These are phyloP conservation scores for Drechslerella dactyloides DNA, from an alignment of 2,329 filamentous ascomycete genomes.

Conservation along the genomic window DNA sequence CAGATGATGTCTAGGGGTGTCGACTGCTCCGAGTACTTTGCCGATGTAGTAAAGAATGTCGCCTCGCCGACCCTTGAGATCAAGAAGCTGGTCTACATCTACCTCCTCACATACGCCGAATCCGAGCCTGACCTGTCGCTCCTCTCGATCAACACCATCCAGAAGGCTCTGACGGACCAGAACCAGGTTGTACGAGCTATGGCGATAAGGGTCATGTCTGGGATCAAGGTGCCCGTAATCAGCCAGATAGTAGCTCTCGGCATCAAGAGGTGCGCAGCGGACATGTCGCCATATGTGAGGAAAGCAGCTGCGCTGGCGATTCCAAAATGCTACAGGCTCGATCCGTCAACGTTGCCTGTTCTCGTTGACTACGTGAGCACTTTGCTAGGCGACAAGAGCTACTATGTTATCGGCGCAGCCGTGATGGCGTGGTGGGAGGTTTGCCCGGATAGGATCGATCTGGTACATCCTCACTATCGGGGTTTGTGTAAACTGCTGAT, in stretches of 20 bases:
- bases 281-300: constrained; percentile 93
- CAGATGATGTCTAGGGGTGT: constrained; percentile 95
- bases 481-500: constrained; percentile 85
- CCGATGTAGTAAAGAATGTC: constrained; percentile 97
- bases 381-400: constrained; percentile 87
- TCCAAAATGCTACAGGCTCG: constrained; percentile 91
- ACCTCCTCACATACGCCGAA: constrained; percentile 94
- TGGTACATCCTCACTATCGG: constrained; percentile 90
- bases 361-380: constrained; percentile 79
- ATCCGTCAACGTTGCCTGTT: constrained; percentile 83
- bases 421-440: constrained; percentile 87
- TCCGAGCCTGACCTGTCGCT: constrained; percentile 93
- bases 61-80: constrained; percentile 92
- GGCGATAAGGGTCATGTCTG: constrained; percentile 94
- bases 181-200: constrained; percentile 90
- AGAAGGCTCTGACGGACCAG: constrained; percentile 91
- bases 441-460: constrained; percentile 83
- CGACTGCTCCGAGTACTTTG: constrained; percentile 90
- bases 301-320: constrained; percentile 92
- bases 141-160: constrained; percentile 97
- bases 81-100: constrained; percentile 98
- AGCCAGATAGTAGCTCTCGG: constrained; percentile 95
- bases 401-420: constrained; percentile 93
- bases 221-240: constrained; percentile 95
- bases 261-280: constrained; percentile 89